Conservation (phyloP, 1,284 basidiomycete genomes). For the Trichosporon asahii region DNA sequence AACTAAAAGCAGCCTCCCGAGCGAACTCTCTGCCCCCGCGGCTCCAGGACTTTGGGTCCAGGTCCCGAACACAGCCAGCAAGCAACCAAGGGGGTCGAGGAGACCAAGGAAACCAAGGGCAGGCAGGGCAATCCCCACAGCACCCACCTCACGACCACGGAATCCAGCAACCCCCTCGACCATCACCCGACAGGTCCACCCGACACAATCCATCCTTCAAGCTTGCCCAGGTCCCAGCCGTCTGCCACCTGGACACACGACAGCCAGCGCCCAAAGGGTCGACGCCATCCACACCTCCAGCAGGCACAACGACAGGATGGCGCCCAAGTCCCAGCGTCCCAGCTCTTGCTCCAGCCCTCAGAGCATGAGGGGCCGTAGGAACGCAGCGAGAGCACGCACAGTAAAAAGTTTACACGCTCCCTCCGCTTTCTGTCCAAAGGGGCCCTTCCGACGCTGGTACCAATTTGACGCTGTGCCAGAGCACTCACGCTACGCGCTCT, state of each 20-base stretch:
- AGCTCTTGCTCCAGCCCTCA: not conserved
- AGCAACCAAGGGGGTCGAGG: not conserved
- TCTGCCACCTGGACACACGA: not conserved
- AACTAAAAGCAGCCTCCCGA: constrained; percentile 9
- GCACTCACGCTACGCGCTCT: no score
- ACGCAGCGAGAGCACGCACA: not conserved
- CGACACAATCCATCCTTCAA: not conserved
- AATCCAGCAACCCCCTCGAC: not conserved
- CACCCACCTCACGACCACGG: not conserved
- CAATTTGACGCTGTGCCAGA: not conserved
- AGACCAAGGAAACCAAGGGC: no score
- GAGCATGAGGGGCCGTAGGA: not conserved
- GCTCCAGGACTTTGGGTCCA: constrained; percentile 10
- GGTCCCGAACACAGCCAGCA: not conserved
- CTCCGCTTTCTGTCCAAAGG: no score
- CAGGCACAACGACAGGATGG: not conserved
- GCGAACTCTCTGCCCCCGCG: constrained; percentile 7
- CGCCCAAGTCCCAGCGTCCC: not conserved
- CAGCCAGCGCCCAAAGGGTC: not conserved
- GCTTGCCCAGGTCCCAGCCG: not conserved
- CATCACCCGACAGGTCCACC: not conserved
- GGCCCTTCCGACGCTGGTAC: no score
- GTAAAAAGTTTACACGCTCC: not conserved
- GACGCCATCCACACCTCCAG: not conserved
- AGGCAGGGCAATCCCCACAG: not conserved